Conservation (phyloP, 345 rosid species). For the Brassica rapa region DNA sequence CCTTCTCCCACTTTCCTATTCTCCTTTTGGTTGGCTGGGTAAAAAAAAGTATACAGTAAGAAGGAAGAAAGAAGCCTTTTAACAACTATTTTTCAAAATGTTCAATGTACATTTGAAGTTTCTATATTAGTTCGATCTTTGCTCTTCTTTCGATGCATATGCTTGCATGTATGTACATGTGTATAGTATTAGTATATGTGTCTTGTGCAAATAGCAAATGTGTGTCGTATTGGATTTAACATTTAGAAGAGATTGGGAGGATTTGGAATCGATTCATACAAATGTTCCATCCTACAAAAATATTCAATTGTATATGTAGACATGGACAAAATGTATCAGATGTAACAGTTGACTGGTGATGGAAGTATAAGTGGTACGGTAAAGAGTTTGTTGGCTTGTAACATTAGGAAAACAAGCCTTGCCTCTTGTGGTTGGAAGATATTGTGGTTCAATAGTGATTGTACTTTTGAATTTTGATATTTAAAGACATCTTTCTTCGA, state of each 20-base stretch:
- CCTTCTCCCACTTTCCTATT: slow-evolving; percentile 35
- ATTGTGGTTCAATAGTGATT: neutral
- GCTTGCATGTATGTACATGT: neutral
- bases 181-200: neutral
- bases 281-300: neutral
- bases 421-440: neutral
- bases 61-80: neutral
- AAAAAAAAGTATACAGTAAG: neutral
- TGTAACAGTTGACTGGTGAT: slow-evolving; percentile 8
- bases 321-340: slow-evolving; percentile 1
- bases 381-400: slow-evolving; percentile 1
- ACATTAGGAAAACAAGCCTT: neutral
- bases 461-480: neutral
- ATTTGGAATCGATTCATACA: neutral
- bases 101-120: slow-evolving; percentile 22
- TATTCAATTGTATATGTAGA: neutral
- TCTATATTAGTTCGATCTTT: slow-evolving; percentile 19
- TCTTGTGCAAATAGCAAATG: neutral
- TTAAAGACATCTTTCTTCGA: neutral
- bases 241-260: neutral
- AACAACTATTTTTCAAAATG: slow-evolving; percentile 7
- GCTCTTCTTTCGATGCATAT: slow-evolving; percentile 29
- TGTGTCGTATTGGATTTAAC: neutral
- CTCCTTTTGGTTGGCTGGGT: slow-evolving; percentile 12
- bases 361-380: neutral